Evolutionary conservation across 352 stramenopile genomes (phyloP), one percentile per base, ranked within the genome.

Genomic region (Blastocystis hominis): DNA sequence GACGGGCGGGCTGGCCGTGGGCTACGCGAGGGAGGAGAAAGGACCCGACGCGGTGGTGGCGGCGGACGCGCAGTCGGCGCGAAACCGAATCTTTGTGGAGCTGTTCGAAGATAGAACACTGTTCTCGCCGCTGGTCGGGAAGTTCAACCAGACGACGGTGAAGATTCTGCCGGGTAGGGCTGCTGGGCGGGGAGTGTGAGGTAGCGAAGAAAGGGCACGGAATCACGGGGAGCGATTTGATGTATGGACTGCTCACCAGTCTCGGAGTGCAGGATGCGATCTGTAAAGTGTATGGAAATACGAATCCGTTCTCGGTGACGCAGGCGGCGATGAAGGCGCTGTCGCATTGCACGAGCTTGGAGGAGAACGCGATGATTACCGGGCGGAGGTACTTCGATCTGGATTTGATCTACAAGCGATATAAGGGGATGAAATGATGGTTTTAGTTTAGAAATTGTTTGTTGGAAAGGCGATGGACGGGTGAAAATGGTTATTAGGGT

Each of bases 81-180:
- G 62, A 36, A 13, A 72, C 44, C 34, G 56, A 4, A 62, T 86
- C 17, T 86, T 69, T 36, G 13, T 86, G 20, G 75, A 86, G 47
- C 42, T 86, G 24, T 86, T 46, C 46, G 75, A 86, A 44, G 75
- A 86, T 42, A 47, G 75, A 4, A 86, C 75, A 38, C 62, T 86
- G 46, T 86, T 86, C 56, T 38, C 56, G 36, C 56, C 56, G n/a
- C 4, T 86, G 30, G 3, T 54, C 2, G 75, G 75, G 9, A 86
- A 86, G 40, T 86, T 86, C 75, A 86, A 86, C 56, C 62, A 69
- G 56, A 86, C 75, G 13, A 36, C 40, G 3, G 75, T 86, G n/a
- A 75, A 86, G 56, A 86, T 86, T 34, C 42, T 75, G 38, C 75
- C 75, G 30, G 75, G 75, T 86, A 55, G 40, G 34, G 36, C 30